Evolutionary conservation across 2,329 filamentous ascomycete genomes (phyloP).

Genomic region (Verticillium isaacii): DNA sequence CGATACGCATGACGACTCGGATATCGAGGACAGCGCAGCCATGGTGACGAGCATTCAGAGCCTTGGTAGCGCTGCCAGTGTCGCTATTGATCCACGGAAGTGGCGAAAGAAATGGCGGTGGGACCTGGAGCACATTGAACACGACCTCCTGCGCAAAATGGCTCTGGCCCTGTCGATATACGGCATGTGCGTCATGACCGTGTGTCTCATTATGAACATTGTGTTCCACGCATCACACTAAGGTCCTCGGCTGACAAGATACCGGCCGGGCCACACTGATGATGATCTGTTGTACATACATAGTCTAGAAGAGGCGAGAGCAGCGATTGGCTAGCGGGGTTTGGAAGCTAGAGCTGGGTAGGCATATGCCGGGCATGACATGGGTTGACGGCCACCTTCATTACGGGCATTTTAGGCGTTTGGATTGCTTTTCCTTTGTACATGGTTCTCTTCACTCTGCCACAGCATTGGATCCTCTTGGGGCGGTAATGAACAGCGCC

Average conservation of each 20-base stretch:
- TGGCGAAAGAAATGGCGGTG: slow-evolving; percentile 54
- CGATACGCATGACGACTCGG: slow-evolving; percentile 45
- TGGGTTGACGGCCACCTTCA: background rate
- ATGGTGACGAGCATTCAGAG: slow-evolving; percentile 42
- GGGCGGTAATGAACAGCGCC: background rate
- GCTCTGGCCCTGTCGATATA: slow-evolving; percentile 77
- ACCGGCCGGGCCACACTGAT: background rate
- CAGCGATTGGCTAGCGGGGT: background rate
- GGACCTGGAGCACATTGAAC: slow-evolving; percentile 60
- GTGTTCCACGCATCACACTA: slow-evolving; percentile 68
- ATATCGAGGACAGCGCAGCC: slow-evolving; percentile 41
- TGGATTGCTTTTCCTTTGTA: background rate
- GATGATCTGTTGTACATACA: background rate
- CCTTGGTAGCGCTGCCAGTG: slow-evolving; percentile 35
- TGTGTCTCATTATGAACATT: slow-evolving; percentile 80
- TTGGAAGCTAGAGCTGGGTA: too few species aligned
- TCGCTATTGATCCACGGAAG: slow-evolving; percentile 30
- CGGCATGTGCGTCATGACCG: slow-evolving; percentile 81
- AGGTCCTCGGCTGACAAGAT: background rate
- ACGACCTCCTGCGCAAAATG: slow-evolving; percentile 62
- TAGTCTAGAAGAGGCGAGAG: background rate
- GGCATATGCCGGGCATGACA: background rate
- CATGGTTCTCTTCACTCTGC: background rate
- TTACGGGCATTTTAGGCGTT: background rate
- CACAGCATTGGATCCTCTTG: background rate